phyloP scores from a whole-genome alignment of 345 rosid species.

The Bruguiera sexangula region DNA sequence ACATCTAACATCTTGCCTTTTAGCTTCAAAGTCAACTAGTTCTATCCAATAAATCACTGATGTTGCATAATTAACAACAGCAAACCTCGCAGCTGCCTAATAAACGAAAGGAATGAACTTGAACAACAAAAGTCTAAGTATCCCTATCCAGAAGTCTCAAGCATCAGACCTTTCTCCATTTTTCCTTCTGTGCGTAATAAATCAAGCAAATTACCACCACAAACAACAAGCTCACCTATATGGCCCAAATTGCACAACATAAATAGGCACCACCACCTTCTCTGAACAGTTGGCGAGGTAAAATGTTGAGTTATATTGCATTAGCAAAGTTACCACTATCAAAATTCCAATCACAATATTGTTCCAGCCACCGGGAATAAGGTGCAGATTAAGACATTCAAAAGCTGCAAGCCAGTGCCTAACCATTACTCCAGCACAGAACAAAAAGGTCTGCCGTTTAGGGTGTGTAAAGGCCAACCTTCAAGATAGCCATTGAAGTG shows the following conservation, averaged over 20 bases:
- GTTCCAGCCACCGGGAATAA: conserved; percentile 61
- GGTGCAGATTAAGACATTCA: conserved; percentile 84
- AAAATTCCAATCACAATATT: conserved; percentile 65
- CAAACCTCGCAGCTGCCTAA: conserved; percentile 45
- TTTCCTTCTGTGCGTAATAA: conserved; percentile 68
- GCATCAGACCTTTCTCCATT: conserved; percentile 67
- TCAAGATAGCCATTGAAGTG: conserved; percentile 75
- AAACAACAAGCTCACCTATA: conserved; percentile 69
- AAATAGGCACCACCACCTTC: conserved; percentile 70
- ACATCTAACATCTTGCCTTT: conserved; percentile 2
- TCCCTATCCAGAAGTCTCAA: conserved; percentile 63
- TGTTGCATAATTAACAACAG: conserved; percentile 19
- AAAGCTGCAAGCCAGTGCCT: conserved; percentile 88
- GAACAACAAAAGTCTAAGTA: conserved; percentile 60
- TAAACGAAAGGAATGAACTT: conserved; percentile 77
- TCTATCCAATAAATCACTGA: conserved; percentile 19
- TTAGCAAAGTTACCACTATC: conserved; percentile 51
- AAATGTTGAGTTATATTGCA: conserved; percentile 67
- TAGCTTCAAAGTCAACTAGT: conserved; percentile 5
- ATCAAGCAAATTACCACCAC: conserved; percentile 56
- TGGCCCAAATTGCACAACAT: conserved; percentile 83
- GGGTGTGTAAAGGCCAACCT: conserved; percentile 75
- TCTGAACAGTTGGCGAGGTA: conserved; percentile 84
- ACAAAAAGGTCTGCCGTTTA: conserved; percentile 47
- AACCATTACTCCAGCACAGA: conserved; percentile 54